phyloP scores from a whole-genome alignment of 129 eudicot species.

The Heracleum sosnowskyi region DNA sequence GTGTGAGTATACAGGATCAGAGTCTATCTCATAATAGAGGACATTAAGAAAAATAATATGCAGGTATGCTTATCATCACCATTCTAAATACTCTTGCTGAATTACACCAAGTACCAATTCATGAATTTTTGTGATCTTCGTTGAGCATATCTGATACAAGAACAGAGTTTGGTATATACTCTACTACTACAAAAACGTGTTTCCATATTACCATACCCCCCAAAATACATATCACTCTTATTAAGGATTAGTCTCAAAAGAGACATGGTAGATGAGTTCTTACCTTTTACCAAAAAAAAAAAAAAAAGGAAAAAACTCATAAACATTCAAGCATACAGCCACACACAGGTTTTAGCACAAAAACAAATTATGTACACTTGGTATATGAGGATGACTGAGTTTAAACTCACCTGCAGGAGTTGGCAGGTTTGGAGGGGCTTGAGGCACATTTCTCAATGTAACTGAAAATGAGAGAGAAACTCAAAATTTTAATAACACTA shows the following conservation, averaged over 20 bases:
- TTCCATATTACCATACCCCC: not conserved
- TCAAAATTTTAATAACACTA: not conserved
- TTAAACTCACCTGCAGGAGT: slow-evolving; percentile 41
- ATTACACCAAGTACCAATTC: not conserved
- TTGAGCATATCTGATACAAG: not conserved
- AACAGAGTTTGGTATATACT: not conserved
- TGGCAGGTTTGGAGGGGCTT: slow-evolving; percentile 37
- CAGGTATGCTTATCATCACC: not conserved
- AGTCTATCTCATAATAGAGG: not conserved
- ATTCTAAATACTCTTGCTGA: not conserved
- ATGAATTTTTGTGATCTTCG: not conserved
- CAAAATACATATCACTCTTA: not conserved
- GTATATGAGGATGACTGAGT: not conserved
- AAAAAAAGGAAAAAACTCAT: not conserved
- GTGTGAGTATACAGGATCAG: not conserved
- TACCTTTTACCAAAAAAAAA: not conserved
- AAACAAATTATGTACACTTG: not conserved
- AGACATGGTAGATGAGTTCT: not conserved
- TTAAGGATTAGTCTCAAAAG: not conserved
- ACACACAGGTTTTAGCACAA: not conserved
- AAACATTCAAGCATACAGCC: not conserved
- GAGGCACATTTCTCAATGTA: slow-evolving; percentile 40
- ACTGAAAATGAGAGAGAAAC: slow-evolving; percentile 21
- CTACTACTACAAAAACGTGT: not conserved
- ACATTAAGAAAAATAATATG: not conserved